Percentiles rank a stretch among this genome's conserved stretches.
phyloP scores from a whole-genome alignment of 345 rosid species.

The Aquilaria yunnanensis region DNA sequence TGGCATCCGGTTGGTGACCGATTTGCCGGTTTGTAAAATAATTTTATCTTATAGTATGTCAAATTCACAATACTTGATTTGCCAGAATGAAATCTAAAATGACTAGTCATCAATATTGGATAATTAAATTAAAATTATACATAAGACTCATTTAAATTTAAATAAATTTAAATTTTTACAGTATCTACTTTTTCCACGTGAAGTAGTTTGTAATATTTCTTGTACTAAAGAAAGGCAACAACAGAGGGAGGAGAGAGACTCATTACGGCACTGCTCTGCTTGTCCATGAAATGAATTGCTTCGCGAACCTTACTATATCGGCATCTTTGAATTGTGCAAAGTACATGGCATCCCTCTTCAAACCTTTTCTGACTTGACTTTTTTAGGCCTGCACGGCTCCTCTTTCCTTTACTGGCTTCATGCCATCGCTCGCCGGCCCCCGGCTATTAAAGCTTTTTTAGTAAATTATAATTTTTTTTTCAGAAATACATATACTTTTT shows the following conservation, averaged over 20 bases:
- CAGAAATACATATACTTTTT: neutral
- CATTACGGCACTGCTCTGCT: constrained; percentile 3
- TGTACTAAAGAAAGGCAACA: no score
- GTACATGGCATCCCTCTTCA: neutral
- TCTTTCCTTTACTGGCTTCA: constrained; percentile 4
- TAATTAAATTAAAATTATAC: no score
- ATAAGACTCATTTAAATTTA: no score
- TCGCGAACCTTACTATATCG: constrained; percentile 1
- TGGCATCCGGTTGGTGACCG: no score
- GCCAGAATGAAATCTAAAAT: no score
- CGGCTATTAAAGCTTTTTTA: neutral
- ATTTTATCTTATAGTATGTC: no score
- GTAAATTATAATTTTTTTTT: neutral
- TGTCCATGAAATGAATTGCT: neutral
- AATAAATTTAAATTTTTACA: no score
- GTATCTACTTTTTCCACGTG: no score
- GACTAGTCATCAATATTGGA: no score
- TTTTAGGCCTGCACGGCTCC: neutral
- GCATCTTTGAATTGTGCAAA: constrained; percentile 13
- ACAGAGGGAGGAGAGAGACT: neutral
- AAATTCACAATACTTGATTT: no score
- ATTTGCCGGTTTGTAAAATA: no score
- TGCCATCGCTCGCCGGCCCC: neutral
- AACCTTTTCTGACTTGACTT: neutral
- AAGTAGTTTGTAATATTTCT: no score